Conservation (phyloP, 352 stramenopile species). For the Pseudoperonospora humuli region DNA sequence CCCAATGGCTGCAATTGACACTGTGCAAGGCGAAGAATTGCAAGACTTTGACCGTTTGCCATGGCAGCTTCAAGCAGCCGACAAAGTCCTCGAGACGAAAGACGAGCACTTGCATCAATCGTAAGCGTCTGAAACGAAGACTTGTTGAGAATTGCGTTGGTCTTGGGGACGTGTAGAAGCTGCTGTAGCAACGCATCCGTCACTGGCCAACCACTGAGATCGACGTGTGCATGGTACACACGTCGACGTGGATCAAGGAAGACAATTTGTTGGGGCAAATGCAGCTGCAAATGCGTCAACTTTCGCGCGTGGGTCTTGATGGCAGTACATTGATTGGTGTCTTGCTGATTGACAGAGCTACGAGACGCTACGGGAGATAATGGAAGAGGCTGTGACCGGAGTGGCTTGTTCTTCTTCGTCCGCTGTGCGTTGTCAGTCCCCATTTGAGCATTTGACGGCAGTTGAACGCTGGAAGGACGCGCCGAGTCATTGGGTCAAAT, state of each 20-base stretch:
- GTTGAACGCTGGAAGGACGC: slow-evolving; percentile 15
- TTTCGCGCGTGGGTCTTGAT: slow-evolving; percentile 15
- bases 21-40: slow-evolving; percentile 14
- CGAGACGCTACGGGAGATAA: slow-evolving; percentile 7
- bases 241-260: slow-evolving; percentile 26
- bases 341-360: slow-evolving; percentile 18
- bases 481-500: slow-evolving; percentile 9
- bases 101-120: slow-evolving; percentile 15
- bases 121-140: slow-evolving; percentile 17
- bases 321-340: neutral
- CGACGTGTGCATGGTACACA: slow-evolving; percentile 35
- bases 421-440: slow-evolving; percentile 15
- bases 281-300: slow-evolving; percentile 22
- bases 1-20: slow-evolving; percentile 23
- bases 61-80: slow-evolving; percentile 9
- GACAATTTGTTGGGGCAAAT: slow-evolving; percentile 34
- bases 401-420: slow-evolving; percentile 24
- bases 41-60: slow-evolving; percentile 9
- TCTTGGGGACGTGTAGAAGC: slow-evolving; percentile 13
- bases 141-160: slow-evolving; percentile 2
- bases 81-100: slow-evolving; percentile 17
- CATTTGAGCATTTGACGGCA: slow-evolving; percentile 17
- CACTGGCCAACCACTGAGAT: slow-evolving; percentile 47
- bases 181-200: slow-evolving; percentile 28
- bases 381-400: slow-evolving; percentile 4